Conservation (phyloP, 2,329 filamentous ascomycete genomes). For the Daldinia eschscholtzii region DNA sequence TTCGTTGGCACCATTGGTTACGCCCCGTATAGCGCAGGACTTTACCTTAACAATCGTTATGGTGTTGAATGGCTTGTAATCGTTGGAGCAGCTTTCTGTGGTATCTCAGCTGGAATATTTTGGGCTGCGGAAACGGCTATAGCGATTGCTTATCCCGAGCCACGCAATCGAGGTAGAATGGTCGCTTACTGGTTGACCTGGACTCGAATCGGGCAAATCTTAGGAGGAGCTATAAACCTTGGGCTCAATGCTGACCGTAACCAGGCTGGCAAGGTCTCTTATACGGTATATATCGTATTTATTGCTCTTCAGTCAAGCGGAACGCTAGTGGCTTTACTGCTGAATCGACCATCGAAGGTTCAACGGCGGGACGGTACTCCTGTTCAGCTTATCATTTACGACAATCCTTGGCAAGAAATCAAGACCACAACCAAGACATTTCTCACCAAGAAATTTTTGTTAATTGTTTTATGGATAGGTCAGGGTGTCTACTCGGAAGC, state of each 20-base stretch:
- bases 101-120: slow-evolving; percentile 78
- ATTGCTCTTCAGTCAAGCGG: slow-evolving; percentile 76
- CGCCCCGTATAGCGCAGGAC: slow-evolving; percentile 76
- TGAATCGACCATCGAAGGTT: slow-evolving; percentile 72
- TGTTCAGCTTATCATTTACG: slow-evolving; percentile 69
- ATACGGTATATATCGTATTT: slow-evolving; percentile 76
- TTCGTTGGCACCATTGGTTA: slow-evolving; percentile 81
- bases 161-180: slow-evolving; percentile 73
- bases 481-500: slow-evolving; percentile 79
- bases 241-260: slow-evolving; percentile 71
- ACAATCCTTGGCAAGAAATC: slow-evolving; percentile 70
- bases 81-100: slow-evolving; percentile 76
- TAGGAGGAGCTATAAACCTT: slow-evolving; percentile 79
- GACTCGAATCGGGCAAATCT: slow-evolving; percentile 72
- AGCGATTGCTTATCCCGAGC: slow-evolving; percentile 78
- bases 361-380: slow-evolving; percentile 74
- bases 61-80: slow-evolving; percentile 77
- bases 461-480: slow-evolving; percentile 76
- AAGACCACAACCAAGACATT: slow-evolving; percentile 70
- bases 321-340: slow-evolving; percentile 72
- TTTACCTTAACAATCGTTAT: slow-evolving; percentile 80
- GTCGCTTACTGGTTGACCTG: slow-evolving; percentile 76
- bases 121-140: slow-evolving; percentile 83
- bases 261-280: slow-evolving; percentile 74
- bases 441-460: slow-evolving; percentile 70